Evolutionary conservation across 176 grass and related monocot species (phyloP).

Genomic region (Musa beccarii): DNA sequence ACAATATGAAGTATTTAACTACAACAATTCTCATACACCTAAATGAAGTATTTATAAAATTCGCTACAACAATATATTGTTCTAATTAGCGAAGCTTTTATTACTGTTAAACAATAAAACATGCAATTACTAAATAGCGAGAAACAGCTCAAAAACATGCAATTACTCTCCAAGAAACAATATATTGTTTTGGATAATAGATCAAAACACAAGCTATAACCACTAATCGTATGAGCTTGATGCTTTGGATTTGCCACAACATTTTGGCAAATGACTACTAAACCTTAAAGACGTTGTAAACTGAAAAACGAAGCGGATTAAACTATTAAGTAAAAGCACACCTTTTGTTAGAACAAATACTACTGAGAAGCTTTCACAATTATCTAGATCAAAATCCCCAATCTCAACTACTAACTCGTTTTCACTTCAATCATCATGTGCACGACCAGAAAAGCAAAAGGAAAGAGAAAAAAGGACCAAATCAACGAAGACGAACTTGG

Average conservation of each 20-base stretch:
- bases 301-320: background rate
- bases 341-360: background rate
- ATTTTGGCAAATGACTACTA: background rate
- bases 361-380: no score
- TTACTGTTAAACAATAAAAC: no score
- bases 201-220: no score
- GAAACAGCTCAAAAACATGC: background rate
- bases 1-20: no score
- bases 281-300: no score
- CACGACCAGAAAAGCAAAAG: background rate
- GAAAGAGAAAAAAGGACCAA: background rate
- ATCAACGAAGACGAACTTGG: background rate
- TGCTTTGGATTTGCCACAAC: background rate
- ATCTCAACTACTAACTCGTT: background rate
- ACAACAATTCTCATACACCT: no score
- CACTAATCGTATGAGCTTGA: background rate
- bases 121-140: no score
- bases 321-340: no score
- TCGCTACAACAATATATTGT: no score
- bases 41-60: no score
- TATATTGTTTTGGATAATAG: background rate
- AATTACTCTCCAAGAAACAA: background rate
- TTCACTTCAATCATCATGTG: background rate
- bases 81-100: no score
- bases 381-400: background rate